Evolutionary conservation across 2,329 filamentous ascomycete genomes (phyloP).

Genomic region (Coleophoma cylindrospora): DNA sequence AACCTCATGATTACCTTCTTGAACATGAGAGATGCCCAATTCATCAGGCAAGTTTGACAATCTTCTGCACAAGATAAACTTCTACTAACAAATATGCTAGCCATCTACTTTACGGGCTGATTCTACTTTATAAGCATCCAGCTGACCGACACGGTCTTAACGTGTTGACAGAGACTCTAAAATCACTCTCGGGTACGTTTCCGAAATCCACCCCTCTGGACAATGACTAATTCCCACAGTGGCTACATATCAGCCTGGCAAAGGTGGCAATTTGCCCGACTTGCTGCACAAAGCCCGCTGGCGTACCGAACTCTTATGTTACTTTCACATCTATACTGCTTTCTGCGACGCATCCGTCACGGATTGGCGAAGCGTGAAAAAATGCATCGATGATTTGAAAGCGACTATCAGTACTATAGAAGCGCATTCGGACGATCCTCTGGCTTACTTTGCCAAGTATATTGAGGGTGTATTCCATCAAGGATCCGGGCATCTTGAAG

Average conservation of each 20-base stretch:
- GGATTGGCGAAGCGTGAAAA: conserved; percentile 23
- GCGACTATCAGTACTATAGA: conserved; percentile 14
- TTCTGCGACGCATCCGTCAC: conserved; percentile 22
- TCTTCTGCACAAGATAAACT: neutral
- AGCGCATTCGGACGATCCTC: conserved; percentile 14
- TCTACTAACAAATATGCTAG: conserved; percentile 9
- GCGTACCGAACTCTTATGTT: conserved; percentile 24
- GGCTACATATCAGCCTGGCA: conserved; percentile 2
- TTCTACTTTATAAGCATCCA: conserved; percentile 41
- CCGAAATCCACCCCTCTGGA: no score
- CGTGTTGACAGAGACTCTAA: conserved; percentile 52
- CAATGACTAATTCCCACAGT: conserved; percentile 1
- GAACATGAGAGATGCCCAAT: conserved; percentile 50
- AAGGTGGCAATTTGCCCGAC: conserved; percentile 18
- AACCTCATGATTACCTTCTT: conserved; percentile 56
- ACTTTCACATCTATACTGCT: conserved; percentile 24
- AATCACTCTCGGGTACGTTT: conserved; percentile 33
- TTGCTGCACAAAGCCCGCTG: conserved; percentile 19
- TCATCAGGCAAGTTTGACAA: conserved; percentile 18
- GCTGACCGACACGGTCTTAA: conserved; percentile 43
- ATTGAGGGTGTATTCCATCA: conserved; percentile 73
- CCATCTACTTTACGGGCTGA: conserved; percentile 22
- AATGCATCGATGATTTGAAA: conserved; percentile 16
- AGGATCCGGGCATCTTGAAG: conserved; percentile 66
- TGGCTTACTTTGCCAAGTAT: conserved; percentile 42